Evolutionary conservation across 2,329 filamentous ascomycete genomes (phyloP).

Genomic region (Bipolaris oryzae): DNA sequence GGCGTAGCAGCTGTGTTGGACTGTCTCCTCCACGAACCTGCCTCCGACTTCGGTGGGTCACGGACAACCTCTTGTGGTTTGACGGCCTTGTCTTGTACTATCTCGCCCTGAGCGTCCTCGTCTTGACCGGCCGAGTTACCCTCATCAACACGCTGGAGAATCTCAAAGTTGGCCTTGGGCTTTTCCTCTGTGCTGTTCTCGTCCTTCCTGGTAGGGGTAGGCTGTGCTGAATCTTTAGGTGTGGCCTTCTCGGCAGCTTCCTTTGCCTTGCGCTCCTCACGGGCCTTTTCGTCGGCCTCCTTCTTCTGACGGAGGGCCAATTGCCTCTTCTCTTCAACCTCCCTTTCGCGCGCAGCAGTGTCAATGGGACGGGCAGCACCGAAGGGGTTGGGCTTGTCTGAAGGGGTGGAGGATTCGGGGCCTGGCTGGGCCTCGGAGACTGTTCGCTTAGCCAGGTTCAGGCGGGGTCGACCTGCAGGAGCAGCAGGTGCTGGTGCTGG

Average conservation of each 20-base stretch:
- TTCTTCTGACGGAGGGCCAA: conserved; percentile 79
- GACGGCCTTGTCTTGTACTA: conserved; percentile 59
- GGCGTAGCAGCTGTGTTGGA: conserved; percentile 39
- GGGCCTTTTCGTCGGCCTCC: conserved; percentile 84
- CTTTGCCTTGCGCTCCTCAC: conserved; percentile 67
- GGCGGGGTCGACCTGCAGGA: conserved; percentile 72
- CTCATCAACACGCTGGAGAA: conserved; percentile 56
- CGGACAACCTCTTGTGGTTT: conserved; percentile 62
- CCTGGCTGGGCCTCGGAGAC: conserved; percentile 73
- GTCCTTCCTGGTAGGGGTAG: conserved; percentile 40
- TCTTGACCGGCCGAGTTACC: conserved; percentile 50
- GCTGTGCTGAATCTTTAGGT: conserved; percentile 56
- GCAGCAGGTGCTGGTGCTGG: conserved; percentile 67
- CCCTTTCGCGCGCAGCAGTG: conserved; percentile 84
- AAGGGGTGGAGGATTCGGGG: conserved; percentile 46
- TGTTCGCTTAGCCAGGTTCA: conserved; percentile 91
- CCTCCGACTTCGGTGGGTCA: conserved; percentile 49
- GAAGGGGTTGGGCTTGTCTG: conserved; percentile 89
- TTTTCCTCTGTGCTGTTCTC: conserved; percentile 51
- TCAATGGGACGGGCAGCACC: conserved; percentile 93
- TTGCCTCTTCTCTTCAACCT: conserved; percentile 87
- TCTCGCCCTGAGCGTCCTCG: conserved; percentile 57
- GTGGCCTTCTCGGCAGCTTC: conserved; percentile 63
- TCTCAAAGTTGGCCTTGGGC: conserved; percentile 59
- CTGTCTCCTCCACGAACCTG: conserved; percentile 50